Evolutionary conservation across 2,329 filamentous ascomycete genomes (phyloP), one percentile per base, ranked within the genome.

Genomic region (Ascocoryne sarcoides): DNA sequence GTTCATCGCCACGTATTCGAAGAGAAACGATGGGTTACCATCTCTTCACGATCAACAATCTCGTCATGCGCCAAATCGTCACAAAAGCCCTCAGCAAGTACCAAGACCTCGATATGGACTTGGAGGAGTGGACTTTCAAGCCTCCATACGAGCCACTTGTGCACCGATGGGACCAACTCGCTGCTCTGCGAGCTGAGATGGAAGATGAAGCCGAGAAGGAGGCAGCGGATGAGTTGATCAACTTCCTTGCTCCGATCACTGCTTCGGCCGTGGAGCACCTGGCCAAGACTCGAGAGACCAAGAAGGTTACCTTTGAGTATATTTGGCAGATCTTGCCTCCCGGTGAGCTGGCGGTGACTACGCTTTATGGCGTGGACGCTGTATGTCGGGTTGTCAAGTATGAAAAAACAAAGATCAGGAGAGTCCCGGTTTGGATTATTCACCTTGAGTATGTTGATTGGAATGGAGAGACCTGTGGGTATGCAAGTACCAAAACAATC

Each of bases 111-210:
- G 57, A 63, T 46, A 45, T 57, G n/a, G 53, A 59, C 12, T 41
- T 60, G 3, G 44, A 54, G 37, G 47, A 54, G 26, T 65, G 59
- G 55, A 60, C 56, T 5, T 63, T 64, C 43, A 18, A 41, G 5
- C 48, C 53, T 2, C 60, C 60, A 0, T 62, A 58, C 48, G 52
- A 52, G 45, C 56, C 60, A 7, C 41, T 65, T 10, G 60, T 64
- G 3, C 61, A 64, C 39, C 57, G 61, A 19, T 64, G 62, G 61
- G 53, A 58, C 5, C 36, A 28, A 3, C 42, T 60, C 18, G 51
- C 54, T 31, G 14, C 35, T 10, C 39, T 51, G 16, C 44, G 44
- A 16, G 35, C 37, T 20, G 32, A 33, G 16, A 36, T 8, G 41
- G 45, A 26, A 28, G 39, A 41, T 33, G 32, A 14, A 10, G 5